Evolutionary conservation across 192 early-diverging fungal species (phyloP).

Genomic region (Coemansia guatemalensis): DNA sequence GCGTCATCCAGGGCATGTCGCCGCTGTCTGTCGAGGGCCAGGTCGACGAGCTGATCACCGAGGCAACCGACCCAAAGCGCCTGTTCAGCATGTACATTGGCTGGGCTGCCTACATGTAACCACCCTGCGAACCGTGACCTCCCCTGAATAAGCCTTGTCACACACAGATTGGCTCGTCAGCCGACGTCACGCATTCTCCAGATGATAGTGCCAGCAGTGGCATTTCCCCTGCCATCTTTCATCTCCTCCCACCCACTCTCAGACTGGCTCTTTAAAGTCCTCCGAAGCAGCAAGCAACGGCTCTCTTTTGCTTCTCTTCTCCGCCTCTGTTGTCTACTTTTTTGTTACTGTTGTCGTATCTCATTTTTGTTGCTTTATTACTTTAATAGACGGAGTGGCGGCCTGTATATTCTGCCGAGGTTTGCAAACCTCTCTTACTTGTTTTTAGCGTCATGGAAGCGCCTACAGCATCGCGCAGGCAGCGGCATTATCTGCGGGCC

Average conservation of each 20-base stretch:
- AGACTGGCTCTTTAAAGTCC: not conserved
- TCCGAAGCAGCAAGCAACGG: not conserved
- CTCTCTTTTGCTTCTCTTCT: not conserved
- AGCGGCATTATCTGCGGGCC: slow-evolving; percentile 40
- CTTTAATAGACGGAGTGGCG: not conserved
- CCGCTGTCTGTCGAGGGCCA: slow-evolving; percentile 74
- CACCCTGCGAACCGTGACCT: not conserved
- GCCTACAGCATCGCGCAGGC: slow-evolving; percentile 22
- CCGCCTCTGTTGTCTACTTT: not conserved
- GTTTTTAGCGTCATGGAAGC: slow-evolving; percentile 1
- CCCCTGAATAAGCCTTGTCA: not conserved
- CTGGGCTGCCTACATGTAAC: slow-evolving; percentile 55
- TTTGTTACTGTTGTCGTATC: not conserved
- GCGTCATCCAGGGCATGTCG: slow-evolving; percentile 42
- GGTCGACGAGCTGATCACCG: slow-evolving; percentile 75
- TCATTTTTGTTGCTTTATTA: not conserved
- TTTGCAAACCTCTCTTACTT: not conserved
- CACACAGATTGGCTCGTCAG: not conserved
- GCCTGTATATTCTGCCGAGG: not conserved
- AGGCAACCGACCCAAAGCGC: slow-evolving; percentile 68
- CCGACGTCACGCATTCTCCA: not conserved
- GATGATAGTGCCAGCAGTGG: not conserved
- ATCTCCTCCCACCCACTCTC: not conserved
- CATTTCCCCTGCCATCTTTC: too few species aligned
- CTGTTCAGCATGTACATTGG: slow-evolving; percentile 90